These are phyloP conservation scores for Coccomyxa sp. DNA, from an alignment of 139 green algal species.

Conservation along the genomic window DNA sequence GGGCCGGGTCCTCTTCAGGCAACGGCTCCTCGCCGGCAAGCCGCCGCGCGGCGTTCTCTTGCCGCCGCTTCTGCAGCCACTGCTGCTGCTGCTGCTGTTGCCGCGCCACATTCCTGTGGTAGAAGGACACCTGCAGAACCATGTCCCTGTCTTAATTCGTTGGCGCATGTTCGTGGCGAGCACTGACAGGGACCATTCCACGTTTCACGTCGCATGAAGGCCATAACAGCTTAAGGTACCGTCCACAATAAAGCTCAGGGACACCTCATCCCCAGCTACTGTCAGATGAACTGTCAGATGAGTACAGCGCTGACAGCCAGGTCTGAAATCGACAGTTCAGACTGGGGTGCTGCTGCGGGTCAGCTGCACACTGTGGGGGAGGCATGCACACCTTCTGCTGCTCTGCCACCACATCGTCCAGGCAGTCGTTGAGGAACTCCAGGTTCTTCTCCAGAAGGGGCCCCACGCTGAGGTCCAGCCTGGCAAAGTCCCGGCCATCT, in stretches of 20 bases:
- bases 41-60: slow-evolving; percentile 81
- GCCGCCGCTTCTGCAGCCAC: slow-evolving; percentile 61
- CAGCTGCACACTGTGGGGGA: neutral
- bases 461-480: slow-evolving; percentile 68
- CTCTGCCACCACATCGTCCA: slow-evolving; percentile 89
- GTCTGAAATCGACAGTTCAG: too few relatives aligned
- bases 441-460: slow-evolving; percentile 87
- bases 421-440: slow-evolving; percentile 83
- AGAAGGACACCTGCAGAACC: slow-evolving; percentile 66
- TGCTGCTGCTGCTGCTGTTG: slow-evolving; percentile 62
- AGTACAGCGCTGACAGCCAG: too few relatives aligned
- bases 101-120: slow-evolving; percentile 68
- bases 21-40: slow-evolving; percentile 85
- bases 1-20: slow-evolving; percentile 88
- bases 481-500: slow-evolving; percentile 57
- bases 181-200: too few relatives aligned
- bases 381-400: slow-evolving; percentile 48
- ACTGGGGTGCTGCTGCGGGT: too few relatives aligned
- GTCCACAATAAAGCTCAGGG: too few relatives aligned
- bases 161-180: too few relatives aligned
- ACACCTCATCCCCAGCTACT: too few relatives aligned
- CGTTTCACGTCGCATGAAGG: too few relatives aligned
- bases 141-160: too few relatives aligned
- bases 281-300: too few relatives aligned
- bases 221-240: too few relatives aligned